Base-by-base conservation (phyloP, 192 early-diverging fungal genomes). In the Spinellus fusiger region DNA sequence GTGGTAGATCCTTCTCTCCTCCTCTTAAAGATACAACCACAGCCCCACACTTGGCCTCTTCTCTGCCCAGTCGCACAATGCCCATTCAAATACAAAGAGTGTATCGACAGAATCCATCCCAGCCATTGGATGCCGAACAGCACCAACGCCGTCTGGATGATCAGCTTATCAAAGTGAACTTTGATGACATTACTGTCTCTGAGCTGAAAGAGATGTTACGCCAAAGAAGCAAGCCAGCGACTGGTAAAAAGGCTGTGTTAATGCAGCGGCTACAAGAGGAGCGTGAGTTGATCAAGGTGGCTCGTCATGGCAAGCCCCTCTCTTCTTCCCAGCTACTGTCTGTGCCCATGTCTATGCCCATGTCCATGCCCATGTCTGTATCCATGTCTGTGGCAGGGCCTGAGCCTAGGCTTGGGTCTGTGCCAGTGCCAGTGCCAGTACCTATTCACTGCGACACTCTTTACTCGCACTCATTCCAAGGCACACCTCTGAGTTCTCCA, bases 181-280 rank as follows among this genome's bases (percentile, higher is more conserved):
- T 89, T 67, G 83, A 86, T 26, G 88, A 90, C 67, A 80, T 90
- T 26, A 90, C 88, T 0, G 88, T 90, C 0, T 63, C 78, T 16
- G 88, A 90, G 59, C 74, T 90, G 18, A 90, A 90, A 61, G 87
- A 90, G 37, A 82, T 88, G 76, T 61, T 90, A 35, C 61, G 84
- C 23, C 76, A 81, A 40, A 77, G 88, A 27, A 79, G 84, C 4
- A 81, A 88, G 51, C 85, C 82, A 25, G 80, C 82, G 7, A 78
- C 80, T 3, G 88, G 88, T 7, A 89, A 89, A 72, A 90, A 90
- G 40, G 86, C 83, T 1, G 65, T 84, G 4, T 61, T 90, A 32
- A 75, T 88, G 15, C 77, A 85, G 68, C 61, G 88, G 22, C 61
- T 90, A 0, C 73, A 83, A 68, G 80, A 76, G 6, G 87, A 89